Conservation (phyloP, 208 protist species). For the Tritrichomonas musculus region DNA sequence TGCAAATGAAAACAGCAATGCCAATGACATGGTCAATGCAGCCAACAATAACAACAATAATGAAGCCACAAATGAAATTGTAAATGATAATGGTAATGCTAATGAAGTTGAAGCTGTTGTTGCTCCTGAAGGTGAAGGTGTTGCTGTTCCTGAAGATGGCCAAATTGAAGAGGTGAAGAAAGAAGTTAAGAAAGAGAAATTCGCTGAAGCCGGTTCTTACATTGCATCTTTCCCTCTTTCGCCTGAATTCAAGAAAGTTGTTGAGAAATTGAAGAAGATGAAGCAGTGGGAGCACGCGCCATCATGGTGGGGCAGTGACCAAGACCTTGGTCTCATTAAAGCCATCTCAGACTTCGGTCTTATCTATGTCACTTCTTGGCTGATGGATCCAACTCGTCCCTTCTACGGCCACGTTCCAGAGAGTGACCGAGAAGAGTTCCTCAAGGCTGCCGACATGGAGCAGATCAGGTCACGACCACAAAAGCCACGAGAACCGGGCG, state of each 20-base stretch:
- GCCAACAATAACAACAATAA: not conserved
- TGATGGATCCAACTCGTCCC: not conserved
- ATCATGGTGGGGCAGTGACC: not conserved
- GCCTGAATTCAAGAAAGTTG: too few relatives aligned
- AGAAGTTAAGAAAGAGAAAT: too few relatives aligned
- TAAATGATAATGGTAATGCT: not conserved
- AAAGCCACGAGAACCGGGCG: not conserved
- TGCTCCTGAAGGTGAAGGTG: not conserved
- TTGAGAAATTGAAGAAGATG: not conserved
- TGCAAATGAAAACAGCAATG: not conserved
- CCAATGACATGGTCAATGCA: not conserved
- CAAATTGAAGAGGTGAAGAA: too few relatives aligned
- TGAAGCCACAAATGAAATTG: not conserved
- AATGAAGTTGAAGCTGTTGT: slow-evolving; percentile 17
- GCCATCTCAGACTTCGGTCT: not conserved
- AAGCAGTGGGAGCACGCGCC: not conserved
- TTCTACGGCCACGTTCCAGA: not conserved
- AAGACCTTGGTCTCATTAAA: not conserved
- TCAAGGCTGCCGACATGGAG: not conserved
- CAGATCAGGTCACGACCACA: not conserved
- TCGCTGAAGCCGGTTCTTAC: too few relatives aligned
- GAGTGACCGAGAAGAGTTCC: not conserved
- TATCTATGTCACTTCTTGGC: not conserved
- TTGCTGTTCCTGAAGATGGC: not conserved
- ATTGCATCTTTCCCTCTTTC: too few relatives aligned